Conservation (phyloP, 2,329 filamentous ascomycete genomes). For the Penicillium psychrosexuale region DNA sequence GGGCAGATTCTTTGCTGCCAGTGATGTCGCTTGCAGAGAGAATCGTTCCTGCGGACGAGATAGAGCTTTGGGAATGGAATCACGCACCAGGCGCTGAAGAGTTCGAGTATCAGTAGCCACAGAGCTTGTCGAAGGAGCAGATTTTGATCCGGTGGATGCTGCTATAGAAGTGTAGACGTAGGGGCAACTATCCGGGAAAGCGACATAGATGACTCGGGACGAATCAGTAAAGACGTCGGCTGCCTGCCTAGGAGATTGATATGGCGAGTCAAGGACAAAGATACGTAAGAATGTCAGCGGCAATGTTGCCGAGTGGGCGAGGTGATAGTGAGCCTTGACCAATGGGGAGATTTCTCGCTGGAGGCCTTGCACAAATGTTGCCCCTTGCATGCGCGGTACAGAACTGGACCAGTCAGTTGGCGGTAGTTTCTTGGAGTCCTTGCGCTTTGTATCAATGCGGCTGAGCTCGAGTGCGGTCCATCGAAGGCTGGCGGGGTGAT, state of each 20-base stretch:
- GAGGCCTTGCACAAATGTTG: conserved; percentile 73
- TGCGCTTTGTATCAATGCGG: conserved; percentile 19
- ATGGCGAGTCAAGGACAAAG: conserved; percentile 76
- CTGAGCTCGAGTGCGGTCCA: conserved; percentile 54
- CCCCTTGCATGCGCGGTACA: conserved; percentile 71
- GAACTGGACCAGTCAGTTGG: conserved; percentile 36
- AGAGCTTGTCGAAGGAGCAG: conserved; percentile 27
- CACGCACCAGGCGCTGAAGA: conserved; percentile 67
- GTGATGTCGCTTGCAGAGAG: conserved; percentile 62
- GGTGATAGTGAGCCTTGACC: conserved; percentile 79
- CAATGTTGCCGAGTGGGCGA: conserved; percentile 63
- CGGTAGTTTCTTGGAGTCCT: conserved; percentile 21
- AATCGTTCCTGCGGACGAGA: conserved; percentile 72
- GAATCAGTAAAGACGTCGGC: conserved; percentile 52
- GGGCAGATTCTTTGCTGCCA: conserved; percentile 68
- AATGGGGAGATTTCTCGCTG: conserved; percentile 72
- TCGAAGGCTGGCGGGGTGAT: conserved; percentile 50
- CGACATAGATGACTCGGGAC: conserved; percentile 71
- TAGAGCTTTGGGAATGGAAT: conserved; percentile 78
- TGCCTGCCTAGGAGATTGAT: conserved; percentile 54
- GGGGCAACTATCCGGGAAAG: conserved; percentile 77
- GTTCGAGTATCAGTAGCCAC: conserved; percentile 56
- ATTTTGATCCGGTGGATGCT: conserved; percentile 37
- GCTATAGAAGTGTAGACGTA: conserved; percentile 65
- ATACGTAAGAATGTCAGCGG: conserved; percentile 73